Percentiles rank a stretch among this genome's conserved stretches.
Conservation (phyloP, 225 moss, liverwort and hornwort species). For the Lunularia cruciata region DNA sequence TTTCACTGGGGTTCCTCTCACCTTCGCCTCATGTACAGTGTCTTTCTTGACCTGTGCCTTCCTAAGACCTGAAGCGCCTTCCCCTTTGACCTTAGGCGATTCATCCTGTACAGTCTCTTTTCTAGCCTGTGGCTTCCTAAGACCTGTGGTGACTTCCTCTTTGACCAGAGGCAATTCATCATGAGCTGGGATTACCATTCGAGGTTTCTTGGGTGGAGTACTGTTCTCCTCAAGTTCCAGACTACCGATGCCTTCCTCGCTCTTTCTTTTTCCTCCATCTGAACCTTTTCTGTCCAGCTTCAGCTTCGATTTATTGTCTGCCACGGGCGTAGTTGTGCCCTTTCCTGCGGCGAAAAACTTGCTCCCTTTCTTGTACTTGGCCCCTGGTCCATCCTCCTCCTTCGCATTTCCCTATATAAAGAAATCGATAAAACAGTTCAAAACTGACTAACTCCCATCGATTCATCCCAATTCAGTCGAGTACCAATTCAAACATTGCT, state of each 20-base stretch:
- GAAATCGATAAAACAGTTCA: background rate
- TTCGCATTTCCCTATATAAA: background rate
- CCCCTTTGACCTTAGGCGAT: background rate
- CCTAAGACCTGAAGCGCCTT: too few species aligned
- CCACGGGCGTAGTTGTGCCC: background rate
- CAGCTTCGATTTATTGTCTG: conserved; percentile 32
- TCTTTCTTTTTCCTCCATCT: conserved; percentile 56
- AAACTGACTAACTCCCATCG: background rate
- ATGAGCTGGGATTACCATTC: conserved; percentile 34
- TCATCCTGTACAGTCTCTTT: background rate
- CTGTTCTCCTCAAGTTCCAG: conserved; percentile 18
- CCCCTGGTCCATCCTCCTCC: background rate
- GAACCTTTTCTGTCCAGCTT: conserved; percentile 29
- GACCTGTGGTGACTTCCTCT: background rate
- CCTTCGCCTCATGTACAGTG: conserved; percentile 10
- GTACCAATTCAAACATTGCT: background rate
- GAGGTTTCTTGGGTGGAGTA: conserved; percentile 66
- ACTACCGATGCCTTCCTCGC: conserved; percentile 34
- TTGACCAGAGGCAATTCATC: conserved; percentile 5
- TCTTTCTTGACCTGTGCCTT: background rate
- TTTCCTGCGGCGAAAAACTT: conserved; percentile 32
- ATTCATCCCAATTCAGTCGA: background rate
- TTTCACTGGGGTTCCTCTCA: conserved; percentile 11
- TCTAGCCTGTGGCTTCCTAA: background rate
- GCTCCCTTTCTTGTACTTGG: conserved; percentile 44